Evolutionary conservation across 1,284 basidiomycete species (phyloP).

Genomic region (Termitomyces sp.): DNA sequence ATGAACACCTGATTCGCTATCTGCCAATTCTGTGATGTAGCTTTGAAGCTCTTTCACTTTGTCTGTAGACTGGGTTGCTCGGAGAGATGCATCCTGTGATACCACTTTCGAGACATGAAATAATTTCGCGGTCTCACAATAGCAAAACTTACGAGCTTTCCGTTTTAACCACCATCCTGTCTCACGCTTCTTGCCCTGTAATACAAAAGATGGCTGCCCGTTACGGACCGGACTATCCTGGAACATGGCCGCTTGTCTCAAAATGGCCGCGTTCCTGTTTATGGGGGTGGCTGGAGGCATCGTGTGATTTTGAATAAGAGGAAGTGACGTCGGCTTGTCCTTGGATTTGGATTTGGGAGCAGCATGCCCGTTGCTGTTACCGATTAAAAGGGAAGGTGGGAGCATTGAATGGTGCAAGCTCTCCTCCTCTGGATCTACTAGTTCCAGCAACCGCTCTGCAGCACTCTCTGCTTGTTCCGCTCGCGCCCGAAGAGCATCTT

Average conservation of each 20-base stretch:
- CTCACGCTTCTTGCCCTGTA: constrained; percentile 57
- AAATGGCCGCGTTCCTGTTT: constrained; percentile 49
- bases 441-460: constrained; percentile 73
- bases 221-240: constrained; percentile 65
- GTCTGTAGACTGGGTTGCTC: constrained; percentile 33
- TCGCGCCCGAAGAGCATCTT: constrained; percentile 78
- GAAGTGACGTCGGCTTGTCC: constrained; percentile 30
- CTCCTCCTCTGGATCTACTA: constrained; percentile 72
- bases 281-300: constrained; percentile 57
- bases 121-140: not conserved
- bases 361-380: constrained; percentile 32
- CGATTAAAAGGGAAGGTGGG: constrained; percentile 51
- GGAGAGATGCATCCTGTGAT: constrained; percentile 41
- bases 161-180: constrained; percentile 77
- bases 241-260: constrained; percentile 74
- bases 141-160: constrained; percentile 48
- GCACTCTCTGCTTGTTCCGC: constrained; percentile 88
- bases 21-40: constrained; percentile 49
- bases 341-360: constrained; percentile 40
- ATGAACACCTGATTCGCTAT: constrained; percentile 44
- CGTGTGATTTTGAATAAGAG: constrained; percentile 21
- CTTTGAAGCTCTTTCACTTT: constrained; percentile 44
- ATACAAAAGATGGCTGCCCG: constrained; percentile 50
- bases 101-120: constrained; percentile 37
- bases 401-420: constrained; percentile 45